Evolutionary conservation across 306 rosid species (phyloP).

Genomic region (Medicago ruthenica): DNA sequence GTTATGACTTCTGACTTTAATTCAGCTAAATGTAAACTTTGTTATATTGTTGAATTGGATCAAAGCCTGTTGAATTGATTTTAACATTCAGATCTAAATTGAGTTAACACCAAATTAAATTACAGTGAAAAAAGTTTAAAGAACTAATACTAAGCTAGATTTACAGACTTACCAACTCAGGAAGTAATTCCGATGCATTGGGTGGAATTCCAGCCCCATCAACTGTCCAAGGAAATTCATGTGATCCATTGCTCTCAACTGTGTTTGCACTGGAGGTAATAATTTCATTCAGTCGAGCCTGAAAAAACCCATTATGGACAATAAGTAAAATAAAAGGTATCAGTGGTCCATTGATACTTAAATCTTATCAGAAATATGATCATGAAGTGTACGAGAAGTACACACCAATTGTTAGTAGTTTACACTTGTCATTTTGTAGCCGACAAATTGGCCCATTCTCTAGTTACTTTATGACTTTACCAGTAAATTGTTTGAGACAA

Average conservation of each 20-base stretch:
- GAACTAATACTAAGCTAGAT: conserved; percentile 23
- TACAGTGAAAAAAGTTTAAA: conserved; percentile 23
- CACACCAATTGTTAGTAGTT: conserved; percentile 22
- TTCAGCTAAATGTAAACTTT: neutral
- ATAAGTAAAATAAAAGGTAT: conserved; percentile 32
- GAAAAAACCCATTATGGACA: conserved; percentile 32
- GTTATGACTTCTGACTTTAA: neutral
- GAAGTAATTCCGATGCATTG: conserved; percentile 82
- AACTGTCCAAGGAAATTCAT: conserved; percentile 75
- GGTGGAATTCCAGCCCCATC: conserved; percentile 93
- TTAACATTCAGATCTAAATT: neutral
- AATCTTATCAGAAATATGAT: conserved; percentile 35
- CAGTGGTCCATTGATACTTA: conserved; percentile 8
- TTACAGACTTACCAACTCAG: conserved; percentile 69
- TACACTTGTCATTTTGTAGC: conserved; percentile 7
- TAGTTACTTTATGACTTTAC: conserved; percentile 23
- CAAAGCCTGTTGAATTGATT: no score
- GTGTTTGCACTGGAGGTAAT: conserved; percentile 61
- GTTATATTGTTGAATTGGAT: neutral
- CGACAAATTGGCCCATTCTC: conserved; percentile 26
- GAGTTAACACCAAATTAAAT: neutral
- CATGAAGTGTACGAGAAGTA: conserved; percentile 1
- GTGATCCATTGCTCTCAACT: conserved; percentile 51
- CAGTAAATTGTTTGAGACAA: conserved; percentile 13
- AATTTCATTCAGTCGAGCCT: conserved; percentile 86